phyloP scores from a whole-genome alignment of 176 grass and related monocot species.

The Musa acuminata region DNA sequence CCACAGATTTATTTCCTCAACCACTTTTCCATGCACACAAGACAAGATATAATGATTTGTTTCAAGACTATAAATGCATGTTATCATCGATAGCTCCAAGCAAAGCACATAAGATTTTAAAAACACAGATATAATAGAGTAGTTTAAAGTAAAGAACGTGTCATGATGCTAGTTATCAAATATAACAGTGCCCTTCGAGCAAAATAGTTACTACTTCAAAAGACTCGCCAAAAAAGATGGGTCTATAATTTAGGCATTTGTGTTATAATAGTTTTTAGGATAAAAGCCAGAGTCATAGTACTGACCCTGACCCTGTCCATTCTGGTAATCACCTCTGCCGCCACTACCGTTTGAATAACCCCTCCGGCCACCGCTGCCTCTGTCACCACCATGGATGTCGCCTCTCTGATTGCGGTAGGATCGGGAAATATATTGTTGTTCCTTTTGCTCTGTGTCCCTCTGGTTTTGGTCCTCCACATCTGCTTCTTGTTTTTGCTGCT shows the following conservation, averaged over 20 bases:
- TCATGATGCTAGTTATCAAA: not conserved
- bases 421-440: constrained; percentile 33
- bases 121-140: not conserved
- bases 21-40: too few relatives aligned
- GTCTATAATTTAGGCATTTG: constrained; percentile 31
- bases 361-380: constrained; percentile 20
- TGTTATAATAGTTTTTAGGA: constrained; percentile 43
- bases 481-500: constrained; percentile 38
- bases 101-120: not conserved
- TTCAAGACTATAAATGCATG: not conserved
- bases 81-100: not conserved
- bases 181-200: not conserved
- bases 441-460: constrained; percentile 29
- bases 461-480: constrained; percentile 38
- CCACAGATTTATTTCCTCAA: too few relatives aligned
- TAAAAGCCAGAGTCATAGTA: constrained; percentile 46
- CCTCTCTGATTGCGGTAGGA: constrained; percentile 45
- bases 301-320: constrained; percentile 29
- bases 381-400: constrained; percentile 9
- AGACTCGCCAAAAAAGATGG: not conserved
- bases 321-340: constrained; percentile 32
- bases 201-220: not conserved
- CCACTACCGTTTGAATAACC: constrained; percentile 43
- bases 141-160: not conserved
- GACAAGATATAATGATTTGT: too few relatives aligned